phyloP scores from a whole-genome alignment of 2,329 filamentous ascomycete species.

The Aspergillus sp. region DNA sequence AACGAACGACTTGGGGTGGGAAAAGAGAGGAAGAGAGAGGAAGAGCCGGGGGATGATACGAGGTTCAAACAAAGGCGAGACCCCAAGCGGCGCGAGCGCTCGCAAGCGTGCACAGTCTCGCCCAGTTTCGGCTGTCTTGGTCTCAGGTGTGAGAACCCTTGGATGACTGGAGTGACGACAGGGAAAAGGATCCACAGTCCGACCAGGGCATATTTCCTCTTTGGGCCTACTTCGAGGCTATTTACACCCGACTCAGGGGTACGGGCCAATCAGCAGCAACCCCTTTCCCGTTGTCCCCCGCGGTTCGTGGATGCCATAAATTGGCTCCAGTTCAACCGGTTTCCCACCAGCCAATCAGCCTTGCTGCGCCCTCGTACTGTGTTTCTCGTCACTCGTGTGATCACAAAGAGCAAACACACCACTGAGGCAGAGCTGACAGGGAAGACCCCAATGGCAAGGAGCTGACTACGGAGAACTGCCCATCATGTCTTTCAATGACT shows the following conservation, averaged over 20 bases:
- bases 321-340: not conserved
- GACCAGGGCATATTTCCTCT: slow-evolving; percentile 7
- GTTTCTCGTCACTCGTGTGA: not conserved
- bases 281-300: slow-evolving; percentile 4
- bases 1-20: slow-evolving; percentile 28
- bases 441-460: not conserved
- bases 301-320: slow-evolving; percentile 17
- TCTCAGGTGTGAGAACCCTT: too few relatives aligned
- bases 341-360: slow-evolving; percentile 9
- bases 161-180: too few relatives aligned
- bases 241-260: slow-evolving; percentile 10
- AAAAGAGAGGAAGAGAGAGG: slow-evolving; percentile 7
- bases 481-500: too few relatives aligned
- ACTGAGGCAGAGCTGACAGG: not conserved
- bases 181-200: slow-evolving; percentile 4
- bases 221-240: slow-evolving; percentile 17
- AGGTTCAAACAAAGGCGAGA: slow-evolving; percentile 9
- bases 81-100: slow-evolving; percentile 2
- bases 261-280: slow-evolving; percentile 11
- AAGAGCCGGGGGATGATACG: not conserved
- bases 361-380: not conserved
- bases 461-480: too few relatives aligned
- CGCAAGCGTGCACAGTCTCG: not conserved
- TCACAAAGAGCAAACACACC: not conserved
- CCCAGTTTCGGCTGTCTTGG: too few relatives aligned